Conservation (phyloP, 441 rosid genomes). For the Jatropha multifida region DNA sequence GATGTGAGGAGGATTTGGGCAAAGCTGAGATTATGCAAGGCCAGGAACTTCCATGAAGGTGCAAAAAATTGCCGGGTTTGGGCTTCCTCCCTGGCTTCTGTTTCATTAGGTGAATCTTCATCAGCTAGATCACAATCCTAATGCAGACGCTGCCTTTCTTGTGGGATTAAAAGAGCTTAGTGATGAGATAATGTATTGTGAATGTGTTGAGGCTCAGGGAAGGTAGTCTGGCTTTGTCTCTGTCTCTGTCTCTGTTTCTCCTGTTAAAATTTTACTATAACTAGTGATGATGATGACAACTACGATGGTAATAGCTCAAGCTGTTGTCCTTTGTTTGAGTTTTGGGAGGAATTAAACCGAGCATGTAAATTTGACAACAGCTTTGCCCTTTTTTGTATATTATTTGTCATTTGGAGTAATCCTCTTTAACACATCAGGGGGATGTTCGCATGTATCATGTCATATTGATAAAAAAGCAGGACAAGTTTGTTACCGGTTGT, state of each 20-base stretch:
- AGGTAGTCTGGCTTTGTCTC: constrained; percentile 16
- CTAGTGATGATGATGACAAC: constrained; percentile 7
- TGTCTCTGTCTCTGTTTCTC: neutral
- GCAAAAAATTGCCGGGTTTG: constrained; percentile 74
- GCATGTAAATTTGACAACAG: constrained; percentile 63
- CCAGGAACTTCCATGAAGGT: constrained; percentile 68
- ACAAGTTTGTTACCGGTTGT: too few species aligned
- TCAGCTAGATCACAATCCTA: constrained; percentile 45
- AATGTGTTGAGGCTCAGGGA: constrained; percentile 18
- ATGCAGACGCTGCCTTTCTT: constrained; percentile 6
- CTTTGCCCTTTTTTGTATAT: constrained; percentile 41
- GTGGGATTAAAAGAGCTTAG: constrained; percentile 20
- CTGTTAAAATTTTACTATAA: constrained; percentile 14
- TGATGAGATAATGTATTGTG: constrained; percentile 20
- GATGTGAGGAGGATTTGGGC: constrained; percentile 85
- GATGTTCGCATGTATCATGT: constrained; percentile 14
- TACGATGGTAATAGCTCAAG: constrained; percentile 23
- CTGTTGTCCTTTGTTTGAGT: constrained; percentile 33
- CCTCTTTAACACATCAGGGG: constrained; percentile 14
- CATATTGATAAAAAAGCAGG: too few species aligned
- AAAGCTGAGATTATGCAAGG: constrained; percentile 59
- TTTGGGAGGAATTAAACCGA: constrained; percentile 34
- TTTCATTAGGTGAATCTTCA: constrained; percentile 66
- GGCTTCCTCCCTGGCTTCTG: constrained; percentile 91
- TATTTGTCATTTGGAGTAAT: constrained; percentile 30